Evolutionary conservation across 2,329 filamentous ascomycete species (phyloP), one percentile per base, ranked within the genome.

Genomic region (Dendrostoma leiphaemia): DNA sequence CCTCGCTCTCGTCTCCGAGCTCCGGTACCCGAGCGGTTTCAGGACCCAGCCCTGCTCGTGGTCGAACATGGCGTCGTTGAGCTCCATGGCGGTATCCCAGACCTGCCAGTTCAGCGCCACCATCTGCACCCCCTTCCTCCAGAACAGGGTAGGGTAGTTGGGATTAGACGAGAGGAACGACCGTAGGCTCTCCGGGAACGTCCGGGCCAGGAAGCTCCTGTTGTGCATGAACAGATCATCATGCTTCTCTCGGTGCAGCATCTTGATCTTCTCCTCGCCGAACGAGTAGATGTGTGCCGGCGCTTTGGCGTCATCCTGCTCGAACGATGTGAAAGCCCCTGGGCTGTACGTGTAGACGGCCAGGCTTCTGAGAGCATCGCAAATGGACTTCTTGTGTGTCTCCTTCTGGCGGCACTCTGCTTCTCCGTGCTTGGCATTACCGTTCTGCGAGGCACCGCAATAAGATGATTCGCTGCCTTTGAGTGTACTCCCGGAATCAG

Each of bases 71-170:
- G 89, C 94, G 63, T 96, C 89, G 67, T 97, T 97, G 66, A 99
- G 83, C 77, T 97, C 94, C 83, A 97, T 95, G 40, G 90, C 90
- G 51, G 93, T 84, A 67, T 97, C 93, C 63, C 92, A 88, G 3
- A 88, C 93, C 71, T 99, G 94, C 93, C 94, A 97, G 69, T 99
- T 99, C 69, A 97, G 81, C n/a, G 94, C 93, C 6, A 91, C 92
- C 93, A 99, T 97, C 69, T 99, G 94, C 15, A 97, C 93, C 23
- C 94, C 94, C 49, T 90, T 86, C 46, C 91, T 85, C 94, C 94
- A 99, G 67, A 91, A 95, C 44, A 85, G 84, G 59, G 91, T 86
- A 1, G 94, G 94, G 64, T 97, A 41, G 26, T 58, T 91, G 34
- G 93, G 94, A 67, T 99, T 99, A n/a, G 89, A 90, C 38, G 92